Evolutionary conservation across 116 monocot species (phyloP).

Genomic region (Phalaenopsis hybrid): DNA sequence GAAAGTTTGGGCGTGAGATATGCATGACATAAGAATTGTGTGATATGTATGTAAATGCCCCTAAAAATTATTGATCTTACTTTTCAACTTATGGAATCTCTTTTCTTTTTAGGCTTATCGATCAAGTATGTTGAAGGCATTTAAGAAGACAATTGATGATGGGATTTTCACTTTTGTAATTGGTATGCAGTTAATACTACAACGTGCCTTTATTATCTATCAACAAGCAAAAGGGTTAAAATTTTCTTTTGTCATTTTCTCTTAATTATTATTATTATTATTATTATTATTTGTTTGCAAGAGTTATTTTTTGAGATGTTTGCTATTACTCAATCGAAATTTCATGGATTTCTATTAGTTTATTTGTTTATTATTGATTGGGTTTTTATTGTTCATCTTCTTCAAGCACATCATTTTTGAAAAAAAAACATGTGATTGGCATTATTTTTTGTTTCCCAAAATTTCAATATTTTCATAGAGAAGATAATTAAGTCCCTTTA

Average conservation of each 20-base stretch:
- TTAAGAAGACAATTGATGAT: slow-evolving; percentile 96
- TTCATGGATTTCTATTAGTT: not conserved
- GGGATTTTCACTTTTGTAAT: slow-evolving; percentile 86
- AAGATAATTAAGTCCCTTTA: not conserved
- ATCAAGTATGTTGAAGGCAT: slow-evolving; percentile 92
- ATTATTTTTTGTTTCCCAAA: not conserved
- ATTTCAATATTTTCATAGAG: not conserved
- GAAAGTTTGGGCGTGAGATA: too few species aligned
- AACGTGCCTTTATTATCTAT: not conserved
- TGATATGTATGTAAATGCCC: too few species aligned
- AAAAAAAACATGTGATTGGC: not conserved
- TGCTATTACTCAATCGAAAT: not conserved
- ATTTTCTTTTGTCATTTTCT: not conserved
- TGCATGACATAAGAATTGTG: too few species aligned
- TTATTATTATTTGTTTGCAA: not conserved
- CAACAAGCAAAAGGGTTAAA: not conserved
- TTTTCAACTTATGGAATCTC: slow-evolving; percentile 3
- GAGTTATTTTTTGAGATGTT: slow-evolving; percentile 2
- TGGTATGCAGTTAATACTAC: slow-evolving; percentile 47
- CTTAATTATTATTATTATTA: not conserved
- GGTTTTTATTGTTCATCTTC: not conserved
- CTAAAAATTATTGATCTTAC: not conserved
- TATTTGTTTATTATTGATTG: slow-evolving; percentile 2
- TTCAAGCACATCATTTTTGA: not conserved
- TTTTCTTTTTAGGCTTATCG: slow-evolving; percentile 63